Conservation (phyloP, 1,139 yeast species). For the Meyerozyma athensensis region DNA sequence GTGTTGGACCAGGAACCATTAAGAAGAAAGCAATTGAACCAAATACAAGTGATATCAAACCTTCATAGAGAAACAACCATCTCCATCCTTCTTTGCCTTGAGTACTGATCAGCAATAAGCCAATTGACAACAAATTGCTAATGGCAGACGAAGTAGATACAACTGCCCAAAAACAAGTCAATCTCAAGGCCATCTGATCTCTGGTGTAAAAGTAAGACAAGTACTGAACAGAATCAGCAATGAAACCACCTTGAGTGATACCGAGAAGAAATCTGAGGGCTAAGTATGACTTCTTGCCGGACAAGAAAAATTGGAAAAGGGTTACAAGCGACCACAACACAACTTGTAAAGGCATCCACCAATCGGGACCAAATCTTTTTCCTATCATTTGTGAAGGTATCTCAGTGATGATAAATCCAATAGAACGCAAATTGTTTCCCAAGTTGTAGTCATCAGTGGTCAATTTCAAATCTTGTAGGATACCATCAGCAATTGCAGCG, state of each 20-base stretch:
- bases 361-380: slow-evolving; percentile 48
- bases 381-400: slow-evolving; percentile 52
- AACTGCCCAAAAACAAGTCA: slow-evolving; percentile 48
- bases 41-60: slow-evolving; percentile 11
- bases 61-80: slow-evolving; percentile 13
- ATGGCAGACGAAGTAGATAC: slow-evolving; percentile 35
- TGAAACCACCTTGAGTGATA: slow-evolving; percentile 51
- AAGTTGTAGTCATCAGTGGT: slow-evolving; percentile 45
- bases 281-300: slow-evolving; percentile 29
- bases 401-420: slow-evolving; percentile 45
- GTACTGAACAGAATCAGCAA: slow-evolving; percentile 52
- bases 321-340: slow-evolving; percentile 49
- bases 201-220: slow-evolving; percentile 53
- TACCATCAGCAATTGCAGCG: slow-evolving; percentile 48
- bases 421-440: slow-evolving; percentile 42
- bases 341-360: slow-evolving; percentile 52
- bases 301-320: slow-evolving; percentile 38
- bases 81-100: slow-evolving; percentile 21
- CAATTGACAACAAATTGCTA: slow-evolving; percentile 42
- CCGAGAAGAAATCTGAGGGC: slow-evolving; percentile 46
- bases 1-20: slow-evolving; percentile 10
- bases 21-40: slow-evolving; percentile 13
- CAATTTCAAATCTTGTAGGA: slow-evolving; percentile 39
- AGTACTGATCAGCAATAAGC: slow-evolving; percentile 36
- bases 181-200: slow-evolving; percentile 44